Evolutionary conservation across 495 filamentous ascomycete species (phyloP).

Genomic region (Aspergillus cristatus): DNA sequence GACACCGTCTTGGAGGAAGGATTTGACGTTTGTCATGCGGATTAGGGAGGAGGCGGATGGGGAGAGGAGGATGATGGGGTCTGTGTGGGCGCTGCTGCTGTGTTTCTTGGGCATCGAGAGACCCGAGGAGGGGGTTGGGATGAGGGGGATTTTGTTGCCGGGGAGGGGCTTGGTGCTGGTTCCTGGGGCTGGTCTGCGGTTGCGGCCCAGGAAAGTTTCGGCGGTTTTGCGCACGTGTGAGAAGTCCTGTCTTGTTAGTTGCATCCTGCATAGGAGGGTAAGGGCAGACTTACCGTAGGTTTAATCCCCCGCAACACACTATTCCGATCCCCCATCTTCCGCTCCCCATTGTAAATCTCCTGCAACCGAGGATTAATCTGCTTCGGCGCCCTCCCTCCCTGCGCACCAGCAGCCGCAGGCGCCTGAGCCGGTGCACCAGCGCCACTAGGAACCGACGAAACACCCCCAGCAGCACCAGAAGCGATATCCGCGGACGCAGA

Average conservation of each 20-base stretch:
- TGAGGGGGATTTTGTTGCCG: constrained; percentile 27
- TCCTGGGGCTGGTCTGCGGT: constrained; percentile 35
- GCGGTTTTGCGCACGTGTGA: constrained; percentile 85
- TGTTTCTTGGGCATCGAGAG: constrained; percentile 32
- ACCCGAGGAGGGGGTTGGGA: constrained; percentile 34
- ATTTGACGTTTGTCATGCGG: constrained; percentile 93
- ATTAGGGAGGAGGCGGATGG: constrained; percentile 96
- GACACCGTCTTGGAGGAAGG: constrained; percentile 79
- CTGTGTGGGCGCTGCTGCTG: constrained; percentile 53
- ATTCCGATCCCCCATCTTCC: constrained; percentile 88
- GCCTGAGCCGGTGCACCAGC: constrained; percentile 36
- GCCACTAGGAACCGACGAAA: constrained; percentile 30
- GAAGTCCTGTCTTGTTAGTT: constrained; percentile 60
- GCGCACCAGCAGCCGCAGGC: constrained; percentile 35
- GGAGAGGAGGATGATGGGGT: constrained; percentile 96
- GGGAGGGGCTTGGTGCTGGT: constrained; percentile 33
- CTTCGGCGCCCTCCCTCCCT: constrained; percentile 38
- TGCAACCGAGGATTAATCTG: constrained; percentile 69
- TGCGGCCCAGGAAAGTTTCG: constrained; percentile 64
- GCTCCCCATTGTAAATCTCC: constrained; percentile 84
- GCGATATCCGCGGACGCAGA: constrained; percentile 31
- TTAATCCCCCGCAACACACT: constrained; percentile 80
- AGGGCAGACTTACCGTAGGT: constrained; percentile 57
- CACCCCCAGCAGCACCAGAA: constrained; percentile 34
- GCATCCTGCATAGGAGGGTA: background rate